Percentiles rank a stretch among this genome's conserved stretches.
Conservation (phyloP, 2,329 filamentous ascomycete genomes). For the Fusarium vanettenii region DNA sequence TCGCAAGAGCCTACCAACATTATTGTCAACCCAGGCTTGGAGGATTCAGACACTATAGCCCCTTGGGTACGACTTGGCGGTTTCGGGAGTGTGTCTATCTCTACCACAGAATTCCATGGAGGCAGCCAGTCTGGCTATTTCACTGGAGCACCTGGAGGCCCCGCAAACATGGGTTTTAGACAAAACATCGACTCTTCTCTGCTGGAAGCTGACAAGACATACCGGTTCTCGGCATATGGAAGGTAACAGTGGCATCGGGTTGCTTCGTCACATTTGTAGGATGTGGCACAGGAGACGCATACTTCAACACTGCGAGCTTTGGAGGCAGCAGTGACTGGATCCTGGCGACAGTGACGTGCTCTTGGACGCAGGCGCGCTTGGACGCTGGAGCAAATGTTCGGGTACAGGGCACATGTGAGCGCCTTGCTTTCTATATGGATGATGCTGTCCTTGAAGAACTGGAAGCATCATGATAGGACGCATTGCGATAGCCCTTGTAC, state of each 20-base stretch:
- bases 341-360: background rate
- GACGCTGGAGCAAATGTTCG: background rate
- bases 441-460: background rate
- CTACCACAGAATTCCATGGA: background rate
- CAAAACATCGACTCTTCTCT: background rate
- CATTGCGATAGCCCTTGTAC: background rate
- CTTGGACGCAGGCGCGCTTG: slow-evolving; percentile 7
- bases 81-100: background rate
- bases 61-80: background rate
- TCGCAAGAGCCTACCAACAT: background rate
- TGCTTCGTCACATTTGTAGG: background rate
- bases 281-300: background rate
- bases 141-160: background rate
- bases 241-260: background rate
- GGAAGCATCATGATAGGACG: background rate
- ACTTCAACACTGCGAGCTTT: background rate
- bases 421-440: background rate
- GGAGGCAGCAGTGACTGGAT: background rate
- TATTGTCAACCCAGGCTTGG: background rate
- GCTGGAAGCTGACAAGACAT: slow-evolving; percentile 1
- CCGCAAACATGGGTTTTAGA: background rate
- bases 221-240: background rate
- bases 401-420: background rate
- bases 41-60: background rate
- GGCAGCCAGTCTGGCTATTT: background rate